These are phyloP conservation scores for Fusarium udum DNA, from an alignment of 2,329 filamentous ascomycete species.

Conservation along the genomic window DNA sequence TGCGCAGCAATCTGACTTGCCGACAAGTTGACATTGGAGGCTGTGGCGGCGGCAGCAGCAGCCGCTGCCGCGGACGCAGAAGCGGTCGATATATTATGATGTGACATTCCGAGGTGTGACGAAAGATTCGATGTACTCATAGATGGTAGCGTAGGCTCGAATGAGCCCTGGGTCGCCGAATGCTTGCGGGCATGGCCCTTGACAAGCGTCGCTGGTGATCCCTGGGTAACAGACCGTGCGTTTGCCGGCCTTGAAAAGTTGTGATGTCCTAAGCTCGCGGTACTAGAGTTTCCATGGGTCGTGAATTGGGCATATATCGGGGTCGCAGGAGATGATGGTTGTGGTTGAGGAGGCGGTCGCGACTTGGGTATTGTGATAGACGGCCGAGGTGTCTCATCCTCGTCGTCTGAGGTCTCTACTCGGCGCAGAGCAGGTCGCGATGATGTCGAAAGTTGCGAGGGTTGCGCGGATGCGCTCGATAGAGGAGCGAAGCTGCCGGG, in stretches of 20 bases:
- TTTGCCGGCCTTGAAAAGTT: constrained; percentile 67
- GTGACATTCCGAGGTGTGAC: constrained; percentile 59
- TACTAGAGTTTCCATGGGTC: constrained; percentile 58
- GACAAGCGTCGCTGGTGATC: constrained; percentile 45
- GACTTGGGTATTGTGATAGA: constrained; percentile 59
- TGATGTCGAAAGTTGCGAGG: constrained; percentile 42
- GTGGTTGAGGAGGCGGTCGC: constrained; percentile 49
- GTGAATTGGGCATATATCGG: constrained; percentile 61
- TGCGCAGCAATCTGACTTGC: constrained; percentile 85
- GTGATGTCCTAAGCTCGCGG: constrained; percentile 53
- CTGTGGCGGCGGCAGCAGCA: constrained; percentile 51
- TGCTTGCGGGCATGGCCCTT: constrained; percentile 69
- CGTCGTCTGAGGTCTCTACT: constrained; percentile 46
- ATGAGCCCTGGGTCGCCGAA: constrained; percentile 79
- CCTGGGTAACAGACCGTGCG: constrained; percentile 43
- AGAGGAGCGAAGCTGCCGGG: constrained; percentile 67
- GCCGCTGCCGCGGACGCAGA: constrained; percentile 35
- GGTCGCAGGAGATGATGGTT: constrained; percentile 50
- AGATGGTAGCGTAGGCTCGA: constrained; percentile 77
- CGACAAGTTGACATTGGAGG: constrained; percentile 54
- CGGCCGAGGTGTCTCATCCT: constrained; percentile 35
- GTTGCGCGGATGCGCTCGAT: constrained; percentile 47
- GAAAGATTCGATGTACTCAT: constrained; percentile 65
- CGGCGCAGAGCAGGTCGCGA: constrained; percentile 49
- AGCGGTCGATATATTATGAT: constrained; percentile 36